A percentile compares a stretch with the other conserved stretches of the same genome.
These are phyloP conservation scores for Camellia sinensis DNA, from an alignment of 148 eudicot genomes.

Conservation along the genomic window DNA sequence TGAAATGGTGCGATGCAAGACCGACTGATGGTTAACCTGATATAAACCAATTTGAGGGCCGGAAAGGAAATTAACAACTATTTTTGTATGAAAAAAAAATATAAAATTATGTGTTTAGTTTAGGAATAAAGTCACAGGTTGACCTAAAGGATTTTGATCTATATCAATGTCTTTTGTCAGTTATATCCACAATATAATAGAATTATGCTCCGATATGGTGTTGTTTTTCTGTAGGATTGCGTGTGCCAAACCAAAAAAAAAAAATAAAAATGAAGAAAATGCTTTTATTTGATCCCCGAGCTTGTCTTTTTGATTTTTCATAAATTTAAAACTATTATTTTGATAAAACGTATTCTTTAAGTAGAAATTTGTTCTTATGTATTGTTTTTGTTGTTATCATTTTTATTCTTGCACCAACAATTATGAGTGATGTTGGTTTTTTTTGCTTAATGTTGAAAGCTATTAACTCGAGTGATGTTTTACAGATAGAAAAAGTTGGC, in stretches of 20 bases:
- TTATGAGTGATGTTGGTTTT: conserved; percentile 7
- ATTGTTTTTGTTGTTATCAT: not conserved
- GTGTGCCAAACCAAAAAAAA: not conserved
- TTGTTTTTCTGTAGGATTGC: not conserved
- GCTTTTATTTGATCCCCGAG: not conserved
- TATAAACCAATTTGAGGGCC: too few relatives aligned
- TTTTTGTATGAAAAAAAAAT: too few relatives aligned
- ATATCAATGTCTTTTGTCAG: not conserved
- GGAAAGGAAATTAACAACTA: too few relatives aligned
- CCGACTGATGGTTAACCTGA: too few relatives aligned
- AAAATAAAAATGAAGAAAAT: not conserved
- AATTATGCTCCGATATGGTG: not conserved
- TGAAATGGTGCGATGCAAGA: too few relatives aligned
- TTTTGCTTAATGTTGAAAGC: not conserved
- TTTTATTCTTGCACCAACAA: not conserved
- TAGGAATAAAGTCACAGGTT: not conserved
- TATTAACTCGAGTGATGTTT: conserved; percentile 2
- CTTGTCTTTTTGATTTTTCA: not conserved
- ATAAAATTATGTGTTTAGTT: too few relatives aligned
- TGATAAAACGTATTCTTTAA: not conserved
- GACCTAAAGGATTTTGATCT: not conserved
- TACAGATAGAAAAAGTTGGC: conserved; percentile 7
- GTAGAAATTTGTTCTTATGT: not conserved
- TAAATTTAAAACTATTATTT: not conserved
- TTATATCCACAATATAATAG: not conserved